Evolutionary conservation across 2,329 filamentous ascomycete species (phyloP).

Genomic region (Cladosporium colombiae): DNA sequence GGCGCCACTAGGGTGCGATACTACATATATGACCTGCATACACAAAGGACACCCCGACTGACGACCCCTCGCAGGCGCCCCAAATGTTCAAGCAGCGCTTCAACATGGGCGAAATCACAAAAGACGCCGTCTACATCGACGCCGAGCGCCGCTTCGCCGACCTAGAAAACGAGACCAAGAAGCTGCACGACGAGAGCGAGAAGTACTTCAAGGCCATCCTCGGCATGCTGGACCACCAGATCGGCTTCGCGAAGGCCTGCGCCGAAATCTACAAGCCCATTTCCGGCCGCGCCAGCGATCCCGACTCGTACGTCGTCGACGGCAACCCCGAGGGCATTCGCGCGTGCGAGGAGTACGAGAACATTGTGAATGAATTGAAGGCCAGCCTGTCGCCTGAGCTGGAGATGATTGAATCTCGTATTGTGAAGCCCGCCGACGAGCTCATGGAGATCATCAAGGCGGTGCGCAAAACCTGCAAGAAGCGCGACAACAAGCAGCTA

Average conservation of each 20-base stretch:
- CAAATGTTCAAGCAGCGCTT: slow-evolving; percentile 90
- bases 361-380: slow-evolving; percentile 85
- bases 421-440: slow-evolving; percentile 91
- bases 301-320: slow-evolving; percentile 75
- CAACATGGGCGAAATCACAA: slow-evolving; percentile 93
- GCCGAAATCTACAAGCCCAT: slow-evolving; percentile 98
- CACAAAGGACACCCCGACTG: slow-evolving; percentile 20
- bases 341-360: slow-evolving; percentile 95
- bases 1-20: slow-evolving; percentile 72
- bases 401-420: slow-evolving; percentile 92
- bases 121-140: slow-evolving; percentile 92
- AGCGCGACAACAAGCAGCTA: slow-evolving; percentile 96
- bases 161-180: slow-evolving; percentile 93
- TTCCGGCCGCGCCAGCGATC: slow-evolving; percentile 91
- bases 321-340: slow-evolving; percentile 91
- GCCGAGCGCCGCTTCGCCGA: slow-evolving; percentile 92
- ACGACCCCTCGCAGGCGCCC: slow-evolving; percentile 62
- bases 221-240: slow-evolving; percentile 95
- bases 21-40: background rate
- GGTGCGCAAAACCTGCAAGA: slow-evolving; percentile 82
- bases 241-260: slow-evolving; percentile 96
- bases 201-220: slow-evolving; percentile 99
- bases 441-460: slow-evolving; percentile 92
- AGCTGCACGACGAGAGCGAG: slow-evolving; percentile 91
- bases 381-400: slow-evolving; percentile 86